phyloP scores from a whole-genome alignment of 1,139 yeast species.

The Yamadazyma triangularis region DNA sequence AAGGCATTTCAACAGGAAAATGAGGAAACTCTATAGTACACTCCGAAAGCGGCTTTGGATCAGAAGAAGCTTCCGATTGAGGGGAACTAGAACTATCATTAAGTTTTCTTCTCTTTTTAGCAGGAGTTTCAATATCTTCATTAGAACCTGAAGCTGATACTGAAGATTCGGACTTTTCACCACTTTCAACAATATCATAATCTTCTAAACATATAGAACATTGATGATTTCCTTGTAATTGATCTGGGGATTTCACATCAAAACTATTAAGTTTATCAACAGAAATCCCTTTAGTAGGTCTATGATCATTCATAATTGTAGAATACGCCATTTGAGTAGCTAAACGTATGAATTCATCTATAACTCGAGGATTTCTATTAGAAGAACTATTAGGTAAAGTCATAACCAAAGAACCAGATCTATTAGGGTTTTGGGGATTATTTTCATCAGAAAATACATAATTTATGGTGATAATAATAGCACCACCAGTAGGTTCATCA shows the following conservation, averaged over 20 bases:
- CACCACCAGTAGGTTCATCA: conserved; percentile 4
- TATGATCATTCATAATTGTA: conserved; percentile 45
- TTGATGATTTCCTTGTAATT: conserved; percentile 22
- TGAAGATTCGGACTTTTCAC: no score
- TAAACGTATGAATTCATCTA: conserved; percentile 54
- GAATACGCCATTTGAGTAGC: conserved; percentile 70
- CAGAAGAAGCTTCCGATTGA: no score
- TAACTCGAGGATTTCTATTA: conserved; percentile 48
- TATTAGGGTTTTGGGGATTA: conserved; percentile 35
- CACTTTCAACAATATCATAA: no score
- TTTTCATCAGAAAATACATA: conserved; percentile 43
- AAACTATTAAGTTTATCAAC: conserved; percentile 48
- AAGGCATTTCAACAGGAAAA: conserved; percentile 68
- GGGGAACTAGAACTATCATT: conserved; percentile 6
- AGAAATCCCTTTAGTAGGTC: conserved; percentile 46
- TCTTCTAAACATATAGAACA: conserved; percentile 73
- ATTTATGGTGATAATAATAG: conserved; percentile 42
- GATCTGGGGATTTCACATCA: conserved; percentile 29
- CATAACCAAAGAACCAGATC: conserved; percentile 54
- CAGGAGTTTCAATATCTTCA: not conserved
- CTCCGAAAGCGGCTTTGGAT: conserved; percentile 20
- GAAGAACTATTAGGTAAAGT: conserved; percentile 63
- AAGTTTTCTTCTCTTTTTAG: conserved; percentile 11
- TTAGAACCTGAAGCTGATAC: no score
- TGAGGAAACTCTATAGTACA: conserved; percentile 43